These are phyloP conservation scores for Zanthoxylum bungeanum DNA, from an alignment of 345 rosid genomes.

Conservation along the genomic window DNA sequence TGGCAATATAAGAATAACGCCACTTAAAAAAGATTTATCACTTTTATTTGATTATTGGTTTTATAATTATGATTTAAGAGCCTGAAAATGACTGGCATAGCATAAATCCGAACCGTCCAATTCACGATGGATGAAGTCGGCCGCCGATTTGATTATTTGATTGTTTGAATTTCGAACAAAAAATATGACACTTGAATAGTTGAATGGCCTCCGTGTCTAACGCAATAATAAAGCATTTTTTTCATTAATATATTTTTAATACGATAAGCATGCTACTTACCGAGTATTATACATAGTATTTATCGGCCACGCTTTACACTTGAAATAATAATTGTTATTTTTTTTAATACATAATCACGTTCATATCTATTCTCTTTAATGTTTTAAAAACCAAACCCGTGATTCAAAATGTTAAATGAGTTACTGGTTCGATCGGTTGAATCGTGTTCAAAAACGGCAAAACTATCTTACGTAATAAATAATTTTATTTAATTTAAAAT, in stretches of 20 bases:
- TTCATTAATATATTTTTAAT: not conserved
- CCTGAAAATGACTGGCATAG: not conserved
- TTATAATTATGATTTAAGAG: not conserved
- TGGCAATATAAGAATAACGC: not conserved
- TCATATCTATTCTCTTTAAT: not conserved
- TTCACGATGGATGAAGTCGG: not conserved
- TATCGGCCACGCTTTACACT: not conserved
- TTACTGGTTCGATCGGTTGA: no score
- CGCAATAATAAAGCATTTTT: not conserved
- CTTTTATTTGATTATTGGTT: not conserved
- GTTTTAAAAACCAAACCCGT: no score
- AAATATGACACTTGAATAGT: not conserved
- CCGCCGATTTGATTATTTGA: not conserved
- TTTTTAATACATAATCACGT: no score
- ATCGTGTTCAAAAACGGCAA: no score
- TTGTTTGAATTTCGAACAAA: not conserved
- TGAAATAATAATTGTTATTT: no score
- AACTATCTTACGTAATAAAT: no score
- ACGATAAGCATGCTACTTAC: not conserved
- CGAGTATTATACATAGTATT: not conserved
- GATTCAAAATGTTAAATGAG: no score
- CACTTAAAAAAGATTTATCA: not conserved
- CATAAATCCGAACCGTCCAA: not conserved
- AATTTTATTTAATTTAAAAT: no score
- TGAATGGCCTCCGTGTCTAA: not conserved